Conservation (phyloP, 306 rosid genomes). For the Styphnolobium japonicum region DNA sequence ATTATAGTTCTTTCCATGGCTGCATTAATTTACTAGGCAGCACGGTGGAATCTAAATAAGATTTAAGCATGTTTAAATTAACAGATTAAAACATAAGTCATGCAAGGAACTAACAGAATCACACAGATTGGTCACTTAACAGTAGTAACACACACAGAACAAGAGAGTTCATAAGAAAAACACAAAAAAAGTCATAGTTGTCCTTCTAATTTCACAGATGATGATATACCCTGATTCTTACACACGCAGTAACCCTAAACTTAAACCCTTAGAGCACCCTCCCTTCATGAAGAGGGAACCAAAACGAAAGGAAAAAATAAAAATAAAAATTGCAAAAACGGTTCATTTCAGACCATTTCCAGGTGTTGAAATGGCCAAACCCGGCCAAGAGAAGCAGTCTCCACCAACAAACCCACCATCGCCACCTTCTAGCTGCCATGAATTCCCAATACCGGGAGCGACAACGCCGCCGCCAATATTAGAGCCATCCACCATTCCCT, state of each 20-base stretch:
- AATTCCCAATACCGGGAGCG: constrained; percentile 36
- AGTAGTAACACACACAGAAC: constrained; percentile 12
- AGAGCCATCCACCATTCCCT: constrained; percentile 48
- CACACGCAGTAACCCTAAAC: constrained; percentile 24
- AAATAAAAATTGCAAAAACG: too few species aligned
- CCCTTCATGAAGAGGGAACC: constrained; percentile 6
- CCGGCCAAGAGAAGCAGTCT: constrained; percentile 91
- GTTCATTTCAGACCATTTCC: constrained; percentile 74
- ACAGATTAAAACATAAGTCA: neutral
- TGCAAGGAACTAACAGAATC: constrained; percentile 6
- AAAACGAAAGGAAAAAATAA: neutral
- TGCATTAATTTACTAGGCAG: neutral
- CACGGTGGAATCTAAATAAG: neutral
- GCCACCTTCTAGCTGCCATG: constrained; percentile 80
- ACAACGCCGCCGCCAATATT: constrained; percentile 24
- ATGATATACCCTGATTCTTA: constrained; percentile 30
- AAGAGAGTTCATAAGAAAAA: neutral
- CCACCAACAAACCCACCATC: constrained; percentile 62
- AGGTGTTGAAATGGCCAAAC: constrained; percentile 82
- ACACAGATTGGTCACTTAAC: constrained; percentile 9
- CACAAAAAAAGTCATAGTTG: constrained; percentile 2
- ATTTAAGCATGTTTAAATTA: neutral
- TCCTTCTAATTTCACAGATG: constrained; percentile 19
- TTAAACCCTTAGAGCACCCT: constrained; percentile 5
- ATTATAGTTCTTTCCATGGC: neutral